phyloP scores from a whole-genome alignment of 148 eudicot genomes.

The Silene conica region DNA sequence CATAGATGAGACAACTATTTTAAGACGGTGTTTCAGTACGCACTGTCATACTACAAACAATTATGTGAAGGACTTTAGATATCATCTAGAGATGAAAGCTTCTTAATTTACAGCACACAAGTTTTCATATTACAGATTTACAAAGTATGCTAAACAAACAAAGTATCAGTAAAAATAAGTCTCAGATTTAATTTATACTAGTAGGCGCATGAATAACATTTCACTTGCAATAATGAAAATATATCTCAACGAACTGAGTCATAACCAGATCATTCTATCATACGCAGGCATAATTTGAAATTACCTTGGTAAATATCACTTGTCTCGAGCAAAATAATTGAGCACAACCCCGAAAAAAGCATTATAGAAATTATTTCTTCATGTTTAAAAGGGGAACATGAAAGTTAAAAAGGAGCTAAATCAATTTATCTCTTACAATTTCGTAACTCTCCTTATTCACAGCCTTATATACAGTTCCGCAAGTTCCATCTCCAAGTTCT shows the following conservation, averaged over 20 bases:
- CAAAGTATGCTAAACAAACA: no score
- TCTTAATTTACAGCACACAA: no score
- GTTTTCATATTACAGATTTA: no score
- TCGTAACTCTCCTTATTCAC: constrained; percentile 67
- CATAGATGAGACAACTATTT: not conserved
- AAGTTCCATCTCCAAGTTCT: constrained; percentile 95
- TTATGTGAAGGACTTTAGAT: no score
- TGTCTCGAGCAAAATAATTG: not conserved
- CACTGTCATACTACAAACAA: not conserved
- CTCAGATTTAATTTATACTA: no score
- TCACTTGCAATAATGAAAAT: no score
- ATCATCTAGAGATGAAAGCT: no score
- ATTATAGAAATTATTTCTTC: not conserved
- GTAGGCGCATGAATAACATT: no score
- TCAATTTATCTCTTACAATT: constrained; percentile 49
- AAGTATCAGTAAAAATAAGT: no score
- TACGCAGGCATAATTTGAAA: not conserved
- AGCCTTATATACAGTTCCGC: constrained; percentile 93
- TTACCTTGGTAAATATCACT: not conserved
- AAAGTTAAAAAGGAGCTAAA: constrained; percentile 4
- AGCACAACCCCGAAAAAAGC: not conserved
- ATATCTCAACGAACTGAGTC: no score
- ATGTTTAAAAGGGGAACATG: not conserved
- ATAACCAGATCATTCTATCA: not conserved
- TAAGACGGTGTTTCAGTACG: not conserved